A percentile compares a stretch with the other conserved stretches of the same genome.
Evolutionary conservation across 306 rosid genomes (phyloP).

Genomic region (peach (Prunus persica)): Prunus_persica_NCBIv2 NC_034015.1:9050001-9050500

Average conservation of each 20-base stretch:
- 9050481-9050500: slow-evolving; percentile 55
- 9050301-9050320: slow-evolving; percentile 76
- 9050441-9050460: slow-evolving; percentile 76
- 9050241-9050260: slow-evolving; percentile 72
- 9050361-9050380: slow-evolving; percentile 60
- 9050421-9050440: slow-evolving; percentile 71
- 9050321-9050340: slow-evolving; percentile 59
- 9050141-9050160: slow-evolving; percentile 92
- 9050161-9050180: slow-evolving; percentile 39
- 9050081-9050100: slow-evolving; percentile 61
- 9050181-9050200: background rate
- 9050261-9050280: slow-evolving; percentile 83
- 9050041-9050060: slow-evolving; percentile 88
- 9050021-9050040: slow-evolving; percentile 93
- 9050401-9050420: slow-evolving; percentile 69
- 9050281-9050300: slow-evolving; percentile 82
- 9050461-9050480: slow-evolving; percentile 72
- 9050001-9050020: slow-evolving; percentile 57
- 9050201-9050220: background rate
- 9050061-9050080: slow-evolving; percentile 67
- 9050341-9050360: slow-evolving; percentile 59
- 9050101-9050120: slow-evolving; percentile 64
- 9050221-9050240: slow-evolving; percentile 5
- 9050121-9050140: slow-evolving; percentile 80
- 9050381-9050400: slow-evolving; percentile 49